Conservation (phyloP, 1,284 basidiomycete species). For the Tilletia indica region DNA sequence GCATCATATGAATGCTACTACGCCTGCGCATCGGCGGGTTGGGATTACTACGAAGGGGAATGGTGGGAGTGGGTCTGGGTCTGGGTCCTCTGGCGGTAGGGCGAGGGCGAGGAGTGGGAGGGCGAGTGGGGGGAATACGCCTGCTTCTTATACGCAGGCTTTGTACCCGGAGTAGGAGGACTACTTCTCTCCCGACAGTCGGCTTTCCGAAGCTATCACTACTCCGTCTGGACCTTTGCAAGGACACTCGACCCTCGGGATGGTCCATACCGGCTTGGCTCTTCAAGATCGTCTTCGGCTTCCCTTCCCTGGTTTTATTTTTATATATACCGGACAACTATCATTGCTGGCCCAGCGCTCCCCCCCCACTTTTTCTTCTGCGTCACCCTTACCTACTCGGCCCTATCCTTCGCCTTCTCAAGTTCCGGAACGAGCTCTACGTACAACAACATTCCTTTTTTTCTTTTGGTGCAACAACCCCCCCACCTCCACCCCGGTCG, state of each 20-base stretch:
- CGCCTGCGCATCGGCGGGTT: conserved; percentile 1
- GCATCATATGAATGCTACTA: background rate
- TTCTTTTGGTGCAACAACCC: background rate
- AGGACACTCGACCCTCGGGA: too few relatives aligned
- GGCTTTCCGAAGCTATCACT: too few relatives aligned
- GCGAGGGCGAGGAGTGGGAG: conserved; percentile 1
- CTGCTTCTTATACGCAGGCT: conserved; percentile 5
- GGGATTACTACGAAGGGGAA: background rate
- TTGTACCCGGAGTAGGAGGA: background rate
- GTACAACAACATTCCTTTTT: background rate
- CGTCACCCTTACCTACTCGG: too few relatives aligned
- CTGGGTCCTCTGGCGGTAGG: background rate
- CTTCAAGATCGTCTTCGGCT: too few relatives aligned
- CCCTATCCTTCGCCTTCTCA: background rate
- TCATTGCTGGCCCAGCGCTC: too few relatives aligned
- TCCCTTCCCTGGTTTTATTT: too few relatives aligned
- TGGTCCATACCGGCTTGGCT: too few relatives aligned
- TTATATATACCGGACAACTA: too few relatives aligned
- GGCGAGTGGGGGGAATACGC: background rate
- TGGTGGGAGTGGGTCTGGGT: conserved; percentile 1
- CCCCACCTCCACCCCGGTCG: background rate
- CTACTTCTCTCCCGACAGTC: background rate
- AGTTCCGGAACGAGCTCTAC: too few relatives aligned
- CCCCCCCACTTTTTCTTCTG: background rate
- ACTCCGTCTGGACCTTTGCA: too few relatives aligned